phyloP scores from a whole-genome alignment of 352 stramenopile genomes.

The Phytophthora agathidicida region DNA sequence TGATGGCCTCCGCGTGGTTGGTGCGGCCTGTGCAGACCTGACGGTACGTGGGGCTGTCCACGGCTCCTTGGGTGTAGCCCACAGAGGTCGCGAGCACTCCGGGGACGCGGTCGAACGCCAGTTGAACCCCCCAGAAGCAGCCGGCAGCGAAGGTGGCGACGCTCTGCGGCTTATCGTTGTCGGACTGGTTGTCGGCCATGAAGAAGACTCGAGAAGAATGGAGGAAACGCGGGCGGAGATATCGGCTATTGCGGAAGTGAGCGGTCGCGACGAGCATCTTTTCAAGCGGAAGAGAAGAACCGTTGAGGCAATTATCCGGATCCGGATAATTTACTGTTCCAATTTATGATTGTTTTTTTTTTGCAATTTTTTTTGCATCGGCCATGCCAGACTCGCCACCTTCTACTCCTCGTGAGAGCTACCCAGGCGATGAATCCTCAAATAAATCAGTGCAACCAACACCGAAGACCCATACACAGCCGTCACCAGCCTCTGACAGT shows the following conservation, averaged over 20 bases:
- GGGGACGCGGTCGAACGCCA: conserved; percentile 94
- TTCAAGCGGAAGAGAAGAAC: neutral
- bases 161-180: conserved; percentile 16
- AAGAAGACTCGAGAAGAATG: conserved; percentile 8
- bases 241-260: conserved; percentile 25
- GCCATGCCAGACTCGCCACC: conserved; percentile 1
- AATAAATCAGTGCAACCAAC: neutral
- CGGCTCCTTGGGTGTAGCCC: conserved; percentile 81
- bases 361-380: neutral
- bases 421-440: neutral
- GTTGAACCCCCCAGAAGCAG: conserved; percentile 98
- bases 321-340: too few relatives aligned
- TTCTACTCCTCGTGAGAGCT: neutral
- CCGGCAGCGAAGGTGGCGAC: conserved; percentile 96
- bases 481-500: neutral
- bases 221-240: conserved; percentile 17
- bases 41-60: conserved; percentile 94
- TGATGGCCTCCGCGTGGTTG: conserved; percentile 95
- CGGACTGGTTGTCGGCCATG: conserved; percentile 54
- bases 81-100: conserved; percentile 94
- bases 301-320: too few relatives aligned
- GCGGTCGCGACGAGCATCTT: conserved; percentile 18
- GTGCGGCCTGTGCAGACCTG: conserved; percentile 94
- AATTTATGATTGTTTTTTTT: too few relatives aligned
- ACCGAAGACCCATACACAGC: neutral